phyloP scores from a whole-genome alignment of 208 protist genomes.

The Herpetomonas muscarum region DNA sequence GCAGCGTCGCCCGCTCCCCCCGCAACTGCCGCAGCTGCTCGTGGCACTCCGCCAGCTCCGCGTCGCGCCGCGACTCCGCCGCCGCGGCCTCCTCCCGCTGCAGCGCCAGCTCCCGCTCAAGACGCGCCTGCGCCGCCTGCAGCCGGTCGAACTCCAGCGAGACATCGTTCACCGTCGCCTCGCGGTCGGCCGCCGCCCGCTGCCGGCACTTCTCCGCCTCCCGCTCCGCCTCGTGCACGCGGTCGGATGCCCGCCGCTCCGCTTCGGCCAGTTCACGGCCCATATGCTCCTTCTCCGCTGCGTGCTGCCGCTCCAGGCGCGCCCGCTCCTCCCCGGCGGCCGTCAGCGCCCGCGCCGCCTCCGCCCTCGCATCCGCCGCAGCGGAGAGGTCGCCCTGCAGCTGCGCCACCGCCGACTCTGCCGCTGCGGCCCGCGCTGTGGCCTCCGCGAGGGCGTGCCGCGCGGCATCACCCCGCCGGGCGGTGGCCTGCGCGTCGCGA shows the following conservation, averaged over 20 bases:
- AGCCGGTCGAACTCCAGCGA: slow-evolving; percentile 9
- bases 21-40: neutral
- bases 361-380: neutral
- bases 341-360: neutral
- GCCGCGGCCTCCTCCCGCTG: neutral
- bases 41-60: neutral
- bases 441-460: neutral
- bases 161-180: neutral
- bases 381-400: neutral
- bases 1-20: neutral
- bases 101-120: slow-evolving; percentile 4
- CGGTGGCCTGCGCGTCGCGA: too few relatives aligned
- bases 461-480: too few relatives aligned
- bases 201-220: neutral
- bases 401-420: neutral
- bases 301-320: neutral
- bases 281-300: neutral
- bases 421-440: neutral
- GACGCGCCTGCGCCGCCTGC: slow-evolving; percentile 5
- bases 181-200: neutral
- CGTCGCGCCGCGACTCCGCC: neutral
- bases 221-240: neutral
- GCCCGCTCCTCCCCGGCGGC: neutral
- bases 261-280: neutral
- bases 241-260: neutral